Conservation (phyloP, 352 stramenopile genomes). For the Salisapilia sapeloensis region DNA sequence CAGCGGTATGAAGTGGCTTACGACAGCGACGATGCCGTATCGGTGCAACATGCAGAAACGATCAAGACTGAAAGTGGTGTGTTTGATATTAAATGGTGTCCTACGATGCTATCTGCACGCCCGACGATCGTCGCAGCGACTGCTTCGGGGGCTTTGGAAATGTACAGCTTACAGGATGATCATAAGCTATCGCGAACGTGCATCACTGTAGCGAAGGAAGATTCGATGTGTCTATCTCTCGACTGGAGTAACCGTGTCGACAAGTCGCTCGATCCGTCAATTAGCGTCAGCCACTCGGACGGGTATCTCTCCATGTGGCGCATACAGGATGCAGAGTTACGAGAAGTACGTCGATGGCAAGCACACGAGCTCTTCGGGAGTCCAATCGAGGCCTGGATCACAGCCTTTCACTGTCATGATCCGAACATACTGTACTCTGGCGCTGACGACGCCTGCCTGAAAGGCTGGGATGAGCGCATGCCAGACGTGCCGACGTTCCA, state of each 20-base stretch:
- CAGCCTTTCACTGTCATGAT: slow-evolving; percentile 63
- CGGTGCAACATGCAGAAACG: slow-evolving; percentile 24
- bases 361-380: slow-evolving; percentile 57
- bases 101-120: slow-evolving; percentile 22
- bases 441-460: slow-evolving; percentile 58
- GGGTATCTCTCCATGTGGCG: slow-evolving; percentile 16
- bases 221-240: slow-evolving; percentile 67
- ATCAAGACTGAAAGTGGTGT: slow-evolving; percentile 35
- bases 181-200: slow-evolving; percentile 14
- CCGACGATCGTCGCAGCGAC: slow-evolving; percentile 45
- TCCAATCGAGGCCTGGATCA: slow-evolving; percentile 73
- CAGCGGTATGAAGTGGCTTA: slow-evolving; percentile 37
- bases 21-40: slow-evolving; percentile 9
- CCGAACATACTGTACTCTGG: slow-evolving; percentile 63
- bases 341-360: slow-evolving; percentile 24
- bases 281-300: slow-evolving; percentile 73
- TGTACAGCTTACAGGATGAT: slow-evolving; percentile 21
- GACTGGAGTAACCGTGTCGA: slow-evolving; percentile 71
- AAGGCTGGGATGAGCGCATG: slow-evolving; percentile 62
- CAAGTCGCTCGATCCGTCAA: slow-evolving; percentile 17
- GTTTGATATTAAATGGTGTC: slow-evolving; percentile 75
- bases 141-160: slow-evolving; percentile 37
- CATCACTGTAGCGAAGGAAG: slow-evolving; percentile 13
- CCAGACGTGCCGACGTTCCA: slow-evolving; percentile 23
- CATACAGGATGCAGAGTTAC: slow-evolving; percentile 4